A percentile compares a stretch with the other conserved stretches of the same genome.
Evolutionary conservation across 2,329 filamentous ascomycete genomes (phyloP).

Genomic region (Cephalotrichum gorgonifer): DNA sequence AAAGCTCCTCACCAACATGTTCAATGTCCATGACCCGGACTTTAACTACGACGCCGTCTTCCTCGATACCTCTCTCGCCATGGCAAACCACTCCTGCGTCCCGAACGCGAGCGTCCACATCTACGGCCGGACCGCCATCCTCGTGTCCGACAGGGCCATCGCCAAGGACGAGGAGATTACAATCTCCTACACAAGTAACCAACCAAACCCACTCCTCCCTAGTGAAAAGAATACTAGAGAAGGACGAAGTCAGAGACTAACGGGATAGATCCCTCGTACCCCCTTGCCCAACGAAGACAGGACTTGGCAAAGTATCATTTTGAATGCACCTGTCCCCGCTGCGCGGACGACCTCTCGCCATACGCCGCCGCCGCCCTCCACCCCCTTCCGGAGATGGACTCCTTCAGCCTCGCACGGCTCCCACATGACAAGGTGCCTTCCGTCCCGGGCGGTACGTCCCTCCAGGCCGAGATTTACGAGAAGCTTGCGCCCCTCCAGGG

Average conservation of each 20-base stretch:
- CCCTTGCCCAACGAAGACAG: conserved; percentile 28
- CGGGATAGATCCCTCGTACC: conserved; percentile 34
- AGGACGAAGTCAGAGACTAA: neutral
- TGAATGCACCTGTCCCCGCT: conserved; percentile 38
- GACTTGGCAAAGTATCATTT: conserved; percentile 41
- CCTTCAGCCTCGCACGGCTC: conserved; percentile 19
- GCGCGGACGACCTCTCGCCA: conserved; percentile 37
- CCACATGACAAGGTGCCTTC: neutral
- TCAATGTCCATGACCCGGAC: conserved; percentile 44
- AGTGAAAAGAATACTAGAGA: neutral
- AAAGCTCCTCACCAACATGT: conserved; percentile 52
- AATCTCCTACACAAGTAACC: conserved; percentile 49
- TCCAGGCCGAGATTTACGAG: neutral
- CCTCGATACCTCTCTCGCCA: conserved; percentile 43
- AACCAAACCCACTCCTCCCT: neutral
- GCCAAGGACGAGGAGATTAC: conserved; percentile 43
- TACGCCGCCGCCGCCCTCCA: conserved; percentile 39
- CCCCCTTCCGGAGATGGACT: conserved; percentile 27
- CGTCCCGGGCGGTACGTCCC: neutral
- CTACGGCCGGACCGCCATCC: conserved; percentile 34
- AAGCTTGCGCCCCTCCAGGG: conserved; percentile 11
- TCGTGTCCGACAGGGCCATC: conserved; percentile 40
- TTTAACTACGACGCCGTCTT: conserved; percentile 43
- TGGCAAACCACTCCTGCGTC: conserved; percentile 53
- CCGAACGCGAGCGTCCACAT: conserved; percentile 51